phyloP scores from a whole-genome alignment of 305 asterid species.

The Fraxinus albicans region DNA sequence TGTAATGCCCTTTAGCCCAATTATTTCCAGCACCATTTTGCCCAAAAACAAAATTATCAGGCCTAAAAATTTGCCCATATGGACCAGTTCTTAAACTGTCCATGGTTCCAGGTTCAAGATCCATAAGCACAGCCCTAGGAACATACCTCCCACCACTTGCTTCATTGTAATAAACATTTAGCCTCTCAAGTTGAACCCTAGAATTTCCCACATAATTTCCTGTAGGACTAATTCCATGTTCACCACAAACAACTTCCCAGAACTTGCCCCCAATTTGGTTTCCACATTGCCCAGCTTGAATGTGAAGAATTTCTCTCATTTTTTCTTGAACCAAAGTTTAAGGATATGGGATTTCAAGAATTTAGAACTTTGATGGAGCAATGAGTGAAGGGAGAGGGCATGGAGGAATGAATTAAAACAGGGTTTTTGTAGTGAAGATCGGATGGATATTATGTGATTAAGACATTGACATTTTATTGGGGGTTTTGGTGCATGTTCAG shows the following conservation, averaged over 20 bases:
- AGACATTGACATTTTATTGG: constrained; percentile 39
- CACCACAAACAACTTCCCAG: constrained; percentile 73
- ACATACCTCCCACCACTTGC: constrained; percentile 70
- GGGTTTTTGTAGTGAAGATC: constrained; percentile 38
- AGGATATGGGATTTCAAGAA: not conserved
- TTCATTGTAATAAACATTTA: constrained; percentile 64
- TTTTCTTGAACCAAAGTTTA: constrained; percentile 5
- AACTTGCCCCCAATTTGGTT: constrained; percentile 75
- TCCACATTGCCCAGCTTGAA: constrained; percentile 79
- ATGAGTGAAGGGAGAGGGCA: not conserved
- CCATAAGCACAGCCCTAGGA: constrained; percentile 62
- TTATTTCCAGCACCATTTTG: constrained; percentile 64
- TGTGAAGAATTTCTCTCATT: constrained; percentile 67
- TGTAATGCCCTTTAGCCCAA: constrained; percentile 67
- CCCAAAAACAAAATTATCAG: constrained; percentile 63
- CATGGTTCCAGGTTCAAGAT: constrained; percentile 74
- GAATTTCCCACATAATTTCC: constrained; percentile 50
- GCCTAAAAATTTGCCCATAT: constrained; percentile 51
- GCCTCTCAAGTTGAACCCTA: constrained; percentile 49
- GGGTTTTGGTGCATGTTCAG: not conserved
- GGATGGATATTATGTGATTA: not conserved
- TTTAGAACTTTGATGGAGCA: not conserved
- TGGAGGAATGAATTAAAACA: constrained; percentile 15
- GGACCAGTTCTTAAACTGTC: constrained; percentile 59
- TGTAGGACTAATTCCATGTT: constrained; percentile 57